phyloP scores from a whole-genome alignment of 2,329 filamentous ascomycete species.

The Alternaria ethzedia region DNA sequence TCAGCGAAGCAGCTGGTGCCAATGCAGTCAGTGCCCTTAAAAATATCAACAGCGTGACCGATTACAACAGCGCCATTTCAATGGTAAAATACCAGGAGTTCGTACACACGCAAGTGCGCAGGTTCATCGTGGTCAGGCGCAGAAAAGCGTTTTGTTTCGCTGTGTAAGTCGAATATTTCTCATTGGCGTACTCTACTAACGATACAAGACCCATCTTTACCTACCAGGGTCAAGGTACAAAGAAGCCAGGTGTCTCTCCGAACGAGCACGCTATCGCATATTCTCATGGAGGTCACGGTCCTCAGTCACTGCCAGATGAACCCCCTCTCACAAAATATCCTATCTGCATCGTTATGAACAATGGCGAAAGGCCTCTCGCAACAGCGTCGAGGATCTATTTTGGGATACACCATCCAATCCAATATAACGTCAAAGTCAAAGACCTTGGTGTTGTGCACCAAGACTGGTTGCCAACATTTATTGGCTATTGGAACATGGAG shows the following conservation, averaged over 20 bases:
- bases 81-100: neutral
- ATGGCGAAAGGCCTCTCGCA: neutral
- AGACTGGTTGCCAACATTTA: slow-evolving; percentile 23
- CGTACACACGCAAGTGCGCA: neutral
- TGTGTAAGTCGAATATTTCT: neutral
- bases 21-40: neutral
- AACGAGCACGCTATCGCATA: slow-evolving; percentile 49
- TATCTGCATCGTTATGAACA: slow-evolving; percentile 35
- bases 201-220: slow-evolving; percentile 13
- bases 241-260: slow-evolving; percentile 9
- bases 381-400: slow-evolving; percentile 31
- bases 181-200: neutral
- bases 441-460: slow-evolving; percentile 45
- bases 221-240: slow-evolving; percentile 8
- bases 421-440: slow-evolving; percentile 53
- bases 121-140: neutral
- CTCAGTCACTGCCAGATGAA: slow-evolving; percentile 28
- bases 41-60: neutral
- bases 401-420: slow-evolving; percentile 50
- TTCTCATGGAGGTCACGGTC: slow-evolving; percentile 1
- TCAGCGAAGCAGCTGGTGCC: neutral
- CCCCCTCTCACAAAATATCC: slow-evolving; percentile 45
- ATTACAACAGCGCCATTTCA: neutral
- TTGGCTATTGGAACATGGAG: slow-evolving; percentile 18
- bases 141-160: neutral